phyloP scores from a whole-genome alignment of 805 yeast species.

The Kluyveromyces lactis region DNA sequence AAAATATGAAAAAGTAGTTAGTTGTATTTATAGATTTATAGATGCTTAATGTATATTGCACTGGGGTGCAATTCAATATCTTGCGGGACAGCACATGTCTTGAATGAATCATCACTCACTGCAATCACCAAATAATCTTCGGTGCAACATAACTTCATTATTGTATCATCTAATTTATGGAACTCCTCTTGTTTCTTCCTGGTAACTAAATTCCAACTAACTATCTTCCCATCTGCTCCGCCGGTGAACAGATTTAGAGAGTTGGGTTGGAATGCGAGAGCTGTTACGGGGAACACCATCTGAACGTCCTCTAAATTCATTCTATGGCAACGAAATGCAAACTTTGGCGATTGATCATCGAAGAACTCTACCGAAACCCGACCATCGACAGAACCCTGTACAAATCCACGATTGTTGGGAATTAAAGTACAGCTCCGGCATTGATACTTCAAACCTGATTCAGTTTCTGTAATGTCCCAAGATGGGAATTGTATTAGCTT shows the following conservation, averaged over 20 bases:
- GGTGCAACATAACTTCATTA: slow-evolving; percentile 32
- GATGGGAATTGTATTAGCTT: slow-evolving; percentile 51
- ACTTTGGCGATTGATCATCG: slow-evolving; percentile 43
- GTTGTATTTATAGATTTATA: too few relatives aligned
- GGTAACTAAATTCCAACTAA: slow-evolving; percentile 83
- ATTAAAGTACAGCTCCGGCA: slow-evolving; percentile 47
- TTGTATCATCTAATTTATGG: slow-evolving; percentile 41
- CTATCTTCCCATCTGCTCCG: slow-evolving; percentile 84
- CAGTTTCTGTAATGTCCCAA: slow-evolving; percentile 39
- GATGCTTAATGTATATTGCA: slow-evolving; percentile 15
- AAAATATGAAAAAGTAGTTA: too few relatives aligned
- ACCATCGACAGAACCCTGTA: slow-evolving; percentile 72
- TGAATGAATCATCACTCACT: slow-evolving; percentile 42
- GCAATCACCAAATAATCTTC: slow-evolving; percentile 34
- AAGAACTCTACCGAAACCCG: slow-evolving; percentile 68
- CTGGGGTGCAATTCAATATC: slow-evolving; percentile 20
- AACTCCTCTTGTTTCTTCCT: slow-evolving; percentile 69
- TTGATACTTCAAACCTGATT: slow-evolving; percentile 61
- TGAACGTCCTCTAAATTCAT: slow-evolving; percentile 38
- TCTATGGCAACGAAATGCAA: slow-evolving; percentile 80
- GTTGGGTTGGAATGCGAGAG: slow-evolving; percentile 68
- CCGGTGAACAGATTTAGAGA: slow-evolving; percentile 79
- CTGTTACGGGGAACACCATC: slow-evolving; percentile 67
- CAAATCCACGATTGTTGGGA: slow-evolving; percentile 52
- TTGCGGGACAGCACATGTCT: slow-evolving; percentile 27